Percentiles rank a stretch among this genome's conserved stretches.
These are phyloP conservation scores for Cubamyces lactineus DNA, from an alignment of 768 basidiomycete species.

Conservation along the genomic window DNA sequence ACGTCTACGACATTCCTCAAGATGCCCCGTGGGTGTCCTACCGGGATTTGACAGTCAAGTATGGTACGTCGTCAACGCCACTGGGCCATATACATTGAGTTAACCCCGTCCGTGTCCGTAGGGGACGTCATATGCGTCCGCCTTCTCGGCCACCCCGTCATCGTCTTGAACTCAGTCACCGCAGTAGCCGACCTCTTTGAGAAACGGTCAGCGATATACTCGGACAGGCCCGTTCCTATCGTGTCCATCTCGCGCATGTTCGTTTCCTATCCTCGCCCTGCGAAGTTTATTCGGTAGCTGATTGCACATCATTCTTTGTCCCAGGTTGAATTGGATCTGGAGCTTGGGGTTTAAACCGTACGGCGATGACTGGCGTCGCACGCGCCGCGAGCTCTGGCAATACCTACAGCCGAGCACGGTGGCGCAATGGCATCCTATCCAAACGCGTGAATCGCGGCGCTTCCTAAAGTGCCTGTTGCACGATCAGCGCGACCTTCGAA, in stretches of 20 bases:
- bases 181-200: neutral
- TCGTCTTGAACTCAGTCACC: neutral
- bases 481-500: neutral
- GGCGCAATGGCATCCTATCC: neutral
- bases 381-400: slow-evolving; percentile 6
- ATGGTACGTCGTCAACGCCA: neutral
- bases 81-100: neutral
- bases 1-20: slow-evolving; percentile 1
- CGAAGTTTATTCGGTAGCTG: too few relatives aligned
- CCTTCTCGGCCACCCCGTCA: neutral
- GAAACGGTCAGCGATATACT: slow-evolving; percentile 4
- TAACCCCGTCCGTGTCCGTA: neutral
- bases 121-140: neutral
- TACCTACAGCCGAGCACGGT: slow-evolving; percentile 5
- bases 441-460: neutral
- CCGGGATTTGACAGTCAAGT: neutral
- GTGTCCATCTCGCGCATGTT: neutral
- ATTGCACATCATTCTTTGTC: neutral
- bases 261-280: neutral
- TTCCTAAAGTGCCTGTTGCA: neutral
- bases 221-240: neutral
- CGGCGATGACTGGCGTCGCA: slow-evolving; percentile 6
- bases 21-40: neutral
- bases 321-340: slow-evolving; percentile 8
- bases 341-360: slow-evolving; percentile 11